Conservation (phyloP, 2,329 filamentous ascomycete genomes). For the Pestalotiopsis sp. region DNA sequence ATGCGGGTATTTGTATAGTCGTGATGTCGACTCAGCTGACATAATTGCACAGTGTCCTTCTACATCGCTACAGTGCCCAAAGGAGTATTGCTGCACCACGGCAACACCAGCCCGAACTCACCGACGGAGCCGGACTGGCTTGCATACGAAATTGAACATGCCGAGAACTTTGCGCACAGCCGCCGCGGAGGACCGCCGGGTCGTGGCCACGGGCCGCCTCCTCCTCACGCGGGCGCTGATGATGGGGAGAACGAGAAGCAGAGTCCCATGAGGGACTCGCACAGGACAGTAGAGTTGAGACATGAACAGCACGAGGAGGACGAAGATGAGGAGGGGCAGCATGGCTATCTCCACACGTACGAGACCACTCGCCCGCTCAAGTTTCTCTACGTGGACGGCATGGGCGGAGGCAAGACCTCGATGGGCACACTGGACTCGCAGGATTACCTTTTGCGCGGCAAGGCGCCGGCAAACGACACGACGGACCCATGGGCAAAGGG, state of each 20-base stretch:
- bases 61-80: slow-evolving; percentile 58
- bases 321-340: slow-evolving; percentile 1
- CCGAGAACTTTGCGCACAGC: slow-evolving; percentile 51
- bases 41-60: slow-evolving; percentile 45
- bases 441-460: slow-evolving; percentile 47
- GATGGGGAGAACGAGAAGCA: not conserved
- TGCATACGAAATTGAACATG: slow-evolving; percentile 66
- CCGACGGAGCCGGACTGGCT: slow-evolving; percentile 60
- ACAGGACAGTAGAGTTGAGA: not conserved
- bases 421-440: slow-evolving; percentile 59
- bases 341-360: slow-evolving; percentile 59
- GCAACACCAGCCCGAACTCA: slow-evolving; percentile 40
- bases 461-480: not conserved
- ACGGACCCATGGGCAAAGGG: not conserved
- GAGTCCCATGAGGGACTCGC: not conserved
- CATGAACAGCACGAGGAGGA: not conserved
- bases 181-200: slow-evolving; percentile 1
- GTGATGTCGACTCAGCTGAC: not conserved
- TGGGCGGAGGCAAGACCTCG: slow-evolving; percentile 55
- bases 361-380: slow-evolving; percentile 46
- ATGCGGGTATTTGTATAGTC: not conserved
- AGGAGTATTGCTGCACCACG: slow-evolving; percentile 61
- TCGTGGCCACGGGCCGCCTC: not conserved
- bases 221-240: not conserved
- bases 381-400: slow-evolving; percentile 61